Conservation (phyloP, 2,329 filamentous ascomycete genomes). For the Periconia sp. region DNA sequence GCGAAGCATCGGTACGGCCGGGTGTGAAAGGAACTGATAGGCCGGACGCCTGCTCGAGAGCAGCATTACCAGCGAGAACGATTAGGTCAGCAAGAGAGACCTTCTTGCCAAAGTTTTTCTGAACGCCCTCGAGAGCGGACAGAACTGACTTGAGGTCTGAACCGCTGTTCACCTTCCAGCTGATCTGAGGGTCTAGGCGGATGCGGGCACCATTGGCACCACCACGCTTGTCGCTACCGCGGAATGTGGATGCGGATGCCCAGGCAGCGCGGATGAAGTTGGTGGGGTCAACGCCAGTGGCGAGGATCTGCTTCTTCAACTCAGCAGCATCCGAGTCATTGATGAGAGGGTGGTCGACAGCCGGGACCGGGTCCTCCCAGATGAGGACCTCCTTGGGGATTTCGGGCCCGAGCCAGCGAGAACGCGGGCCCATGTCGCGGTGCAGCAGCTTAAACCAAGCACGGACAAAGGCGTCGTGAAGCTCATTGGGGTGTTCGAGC, state of each 20-base stretch:
- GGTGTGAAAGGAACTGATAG: slow-evolving; percentile 73
- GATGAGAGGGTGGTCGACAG: slow-evolving; percentile 63
- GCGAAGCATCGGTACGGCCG: slow-evolving; percentile 73
- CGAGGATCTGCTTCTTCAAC: slow-evolving; percentile 73
- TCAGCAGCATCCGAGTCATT: slow-evolving; percentile 67
- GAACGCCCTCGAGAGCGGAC: slow-evolving; percentile 65
- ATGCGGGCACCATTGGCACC: slow-evolving; percentile 83
- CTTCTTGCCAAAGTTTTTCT: slow-evolving; percentile 74
- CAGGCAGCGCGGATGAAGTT: slow-evolving; percentile 63
- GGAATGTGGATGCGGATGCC: slow-evolving; percentile 45
- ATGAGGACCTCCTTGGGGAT: slow-evolving; percentile 71
- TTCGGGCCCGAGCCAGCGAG: slow-evolving; percentile 77
- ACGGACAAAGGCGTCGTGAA: slow-evolving; percentile 71
- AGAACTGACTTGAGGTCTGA: slow-evolving; percentile 68
- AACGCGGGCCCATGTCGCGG: slow-evolving; percentile 76
- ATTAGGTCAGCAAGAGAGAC: slow-evolving; percentile 81
- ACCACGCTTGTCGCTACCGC: slow-evolving; percentile 77
- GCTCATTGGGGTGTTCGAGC: slow-evolving; percentile 70
- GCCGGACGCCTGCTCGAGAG: slow-evolving; percentile 73
- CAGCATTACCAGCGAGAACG: slow-evolving; percentile 73
- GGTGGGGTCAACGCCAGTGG: slow-evolving; percentile 63
- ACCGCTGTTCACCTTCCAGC: slow-evolving; percentile 79
- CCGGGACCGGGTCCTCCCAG: slow-evolving; percentile 78
- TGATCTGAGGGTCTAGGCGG: slow-evolving; percentile 72
- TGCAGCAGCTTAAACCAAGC: slow-evolving; percentile 87